Base-by-base conservation (phyloP, 371 early-diverging fungal genomes). In the Chytridiales sp. region DNA sequence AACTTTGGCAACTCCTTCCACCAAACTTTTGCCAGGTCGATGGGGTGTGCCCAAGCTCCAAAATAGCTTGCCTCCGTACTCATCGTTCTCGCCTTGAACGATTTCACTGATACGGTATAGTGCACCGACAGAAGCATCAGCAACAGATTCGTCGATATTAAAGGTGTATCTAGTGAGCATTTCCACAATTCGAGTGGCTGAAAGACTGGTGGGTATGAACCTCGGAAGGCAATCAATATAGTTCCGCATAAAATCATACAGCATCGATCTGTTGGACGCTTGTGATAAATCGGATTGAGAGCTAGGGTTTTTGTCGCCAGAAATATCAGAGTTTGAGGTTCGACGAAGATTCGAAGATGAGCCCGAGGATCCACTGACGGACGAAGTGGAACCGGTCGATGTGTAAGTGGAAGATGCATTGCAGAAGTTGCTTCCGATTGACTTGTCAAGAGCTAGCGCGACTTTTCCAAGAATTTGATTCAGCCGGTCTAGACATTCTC, bases 61-160 rank as follows among this genome's bases (percentile, higher is more conserved):
- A 31, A 56, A 67, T 2, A 34, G 19, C 21, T 39, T 11, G 26
- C 57, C 56, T 22, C 42, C 26, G 9, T 48, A 26, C 26, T 46
- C 50, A 43, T 66, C 66, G 27, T 62, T 62, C 44, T 84, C 85
- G 64, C 84, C 78, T 48, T 86, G 86, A 8, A 73, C 61, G 26
- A 71, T 59, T n/a, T 30, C 31, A 0, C 87, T 84, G n/a, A 89
- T 81, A 4, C 92, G 74, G 47, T 81, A 55, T 49, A 90, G 67
- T 1, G 88, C 87, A 46, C 78, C 73, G 27, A 81, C 72, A 32
- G 92, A 80, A 9, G 87, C 78, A 24, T 75, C 69, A 48, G 89
- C 76, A n/a, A 96, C 68, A 47, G 85, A 74, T 21, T 89, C 88
- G 69, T 96, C 94, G 13, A 85, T 83, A 70, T 93, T 93, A 1